phyloP scores from a whole-genome alignment of 495 filamentous ascomycete genomes.

The Penicillium tannophilum region DNA sequence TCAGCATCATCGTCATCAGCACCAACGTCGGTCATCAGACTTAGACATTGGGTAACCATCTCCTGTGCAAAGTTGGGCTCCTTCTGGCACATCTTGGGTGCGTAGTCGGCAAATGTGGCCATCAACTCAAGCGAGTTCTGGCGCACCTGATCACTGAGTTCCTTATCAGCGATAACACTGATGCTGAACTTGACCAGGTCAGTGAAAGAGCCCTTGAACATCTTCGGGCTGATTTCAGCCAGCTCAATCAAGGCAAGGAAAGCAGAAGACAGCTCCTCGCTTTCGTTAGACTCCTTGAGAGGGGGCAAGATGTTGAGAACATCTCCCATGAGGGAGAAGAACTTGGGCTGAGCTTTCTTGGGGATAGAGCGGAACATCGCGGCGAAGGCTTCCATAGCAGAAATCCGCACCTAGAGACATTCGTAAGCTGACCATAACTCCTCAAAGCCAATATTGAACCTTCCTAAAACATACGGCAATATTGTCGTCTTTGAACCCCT shows the following conservation, averaged over 20 bases:
- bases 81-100: slow-evolving; percentile 90
- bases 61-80: slow-evolving; percentile 85
- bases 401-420: slow-evolving; percentile 70
- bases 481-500: slow-evolving; percentile 88
- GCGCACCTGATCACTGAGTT: slow-evolving; percentile 81
- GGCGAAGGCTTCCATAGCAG: slow-evolving; percentile 95
- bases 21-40: slow-evolving; percentile 98
- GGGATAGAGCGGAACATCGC: slow-evolving; percentile 88
- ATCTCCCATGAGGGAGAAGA: slow-evolving; percentile 80
- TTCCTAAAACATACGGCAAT: slow-evolving; percentile 60
- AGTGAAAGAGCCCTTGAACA: slow-evolving; percentile 93
- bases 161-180: slow-evolving; percentile 92
- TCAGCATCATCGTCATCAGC: slow-evolving; percentile 91
- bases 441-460: not conserved
- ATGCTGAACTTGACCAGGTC: slow-evolving; percentile 90
- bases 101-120: slow-evolving; percentile 97
- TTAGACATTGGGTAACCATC: slow-evolving; percentile 99
- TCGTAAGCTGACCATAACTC: not conserved
- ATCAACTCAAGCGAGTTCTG: slow-evolving; percentile 97
- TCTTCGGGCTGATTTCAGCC: slow-evolving; percentile 86
- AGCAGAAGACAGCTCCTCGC: slow-evolving; percentile 85
- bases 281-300: slow-evolving; percentile 85
- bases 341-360: slow-evolving; percentile 85
- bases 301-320: slow-evolving; percentile 92
- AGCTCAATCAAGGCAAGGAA: slow-evolving; percentile 90